A percentile compares a stretch with the other conserved stretches of the same genome.
phyloP scores from a whole-genome alignment of 2,329 filamentous ascomycete species.

The Neofusicoccum cordaticola region DNA sequence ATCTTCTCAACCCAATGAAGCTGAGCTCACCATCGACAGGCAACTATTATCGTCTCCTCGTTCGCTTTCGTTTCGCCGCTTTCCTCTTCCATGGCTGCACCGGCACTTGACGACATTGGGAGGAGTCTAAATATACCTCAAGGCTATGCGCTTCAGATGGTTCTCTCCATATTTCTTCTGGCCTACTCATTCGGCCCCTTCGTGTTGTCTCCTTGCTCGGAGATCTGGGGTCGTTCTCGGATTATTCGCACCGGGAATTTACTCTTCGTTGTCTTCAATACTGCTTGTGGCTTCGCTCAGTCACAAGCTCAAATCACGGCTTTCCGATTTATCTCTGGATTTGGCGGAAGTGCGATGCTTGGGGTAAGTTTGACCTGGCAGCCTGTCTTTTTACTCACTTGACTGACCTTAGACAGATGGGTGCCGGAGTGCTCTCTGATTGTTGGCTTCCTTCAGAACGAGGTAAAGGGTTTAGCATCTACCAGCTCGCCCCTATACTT shows the following conservation, averaged over 20 bases:
- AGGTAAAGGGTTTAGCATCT: constrained; percentile 61
- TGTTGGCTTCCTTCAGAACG: constrained; percentile 61
- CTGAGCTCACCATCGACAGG: constrained; percentile 17
- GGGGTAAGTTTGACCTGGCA: constrained; percentile 30
- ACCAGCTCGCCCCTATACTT: constrained; percentile 61
- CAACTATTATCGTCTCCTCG: constrained; percentile 42
- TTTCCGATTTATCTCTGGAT: constrained; percentile 36
- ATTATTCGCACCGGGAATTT: constrained; percentile 38
- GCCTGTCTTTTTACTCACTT: not conserved
- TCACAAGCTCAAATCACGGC: constrained; percentile 33
- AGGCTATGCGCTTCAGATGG: constrained; percentile 24
- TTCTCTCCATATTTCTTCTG: constrained; percentile 40
- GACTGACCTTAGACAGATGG: constrained; percentile 1
- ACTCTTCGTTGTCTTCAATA: constrained; percentile 36
- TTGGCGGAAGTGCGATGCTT: constrained; percentile 38
- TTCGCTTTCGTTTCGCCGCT: constrained; percentile 42
- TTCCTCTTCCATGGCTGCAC: constrained; percentile 40
- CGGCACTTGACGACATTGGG: constrained; percentile 32
- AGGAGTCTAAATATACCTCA: constrained; percentile 35
- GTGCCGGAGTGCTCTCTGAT: constrained; percentile 45
- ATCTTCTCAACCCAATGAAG: too few species aligned
- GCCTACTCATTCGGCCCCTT: constrained; percentile 41
- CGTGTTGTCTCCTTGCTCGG: constrained; percentile 36
- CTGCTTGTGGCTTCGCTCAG: constrained; percentile 40
- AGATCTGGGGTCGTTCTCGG: constrained; percentile 34